Base-by-base conservation (phyloP, 2,329 filamentous ascomycete genomes). In the Colletotrichum zoysiae region DNA sequence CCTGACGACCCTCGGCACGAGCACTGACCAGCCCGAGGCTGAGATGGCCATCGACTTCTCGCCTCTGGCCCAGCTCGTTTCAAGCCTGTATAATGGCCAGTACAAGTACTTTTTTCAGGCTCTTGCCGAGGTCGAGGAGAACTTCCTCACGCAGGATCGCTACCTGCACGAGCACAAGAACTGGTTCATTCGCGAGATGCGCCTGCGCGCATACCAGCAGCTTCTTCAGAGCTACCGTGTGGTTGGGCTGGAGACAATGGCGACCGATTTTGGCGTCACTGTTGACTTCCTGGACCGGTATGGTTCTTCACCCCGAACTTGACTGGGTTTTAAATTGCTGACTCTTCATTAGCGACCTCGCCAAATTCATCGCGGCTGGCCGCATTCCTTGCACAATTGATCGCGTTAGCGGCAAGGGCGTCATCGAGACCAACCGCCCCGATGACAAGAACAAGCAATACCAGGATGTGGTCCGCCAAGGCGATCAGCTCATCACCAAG, bases 361-460 rank as follows among this genome's bases (percentile, higher is more conserved):
- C 95, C 80, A 96, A 95, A 79, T 99, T 99, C 84, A 98, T 99
- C 79, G 96, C 96, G 20, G 95, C 91, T 75, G 94, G 95, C 80
- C 92, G 95, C 77, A 95, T 99, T 79, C 92, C 95, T 64, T 98
- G 96, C 87, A 98, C 95, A 33, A 98, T 99, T 77, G 96, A 99
- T 84, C 93, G 96, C 66, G 96, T 99, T 75, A 94, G 95, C 71
- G 96, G 95, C 76, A 96, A 97, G 82, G 95, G 95, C 64, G 93
- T 98, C 77, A 98, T 99, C 78, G 96, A 98, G 88, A 99, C 96
- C 56, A 98, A 98, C 85, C 90, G 96, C 66, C 95, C 95, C 11
- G 96, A 98, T 81, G 95, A 97, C 86, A 99, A 99, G 91, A 98
- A 98, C 88, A 98, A 97, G 89, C 96, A 99, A 85, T 99, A 99